Percentiles rank a stretch among this genome's conserved stretches.
phyloP scores from a whole-genome alignment of 495 filamentous ascomycete genomes.

The Aspergillus egyptiacus region DNA sequence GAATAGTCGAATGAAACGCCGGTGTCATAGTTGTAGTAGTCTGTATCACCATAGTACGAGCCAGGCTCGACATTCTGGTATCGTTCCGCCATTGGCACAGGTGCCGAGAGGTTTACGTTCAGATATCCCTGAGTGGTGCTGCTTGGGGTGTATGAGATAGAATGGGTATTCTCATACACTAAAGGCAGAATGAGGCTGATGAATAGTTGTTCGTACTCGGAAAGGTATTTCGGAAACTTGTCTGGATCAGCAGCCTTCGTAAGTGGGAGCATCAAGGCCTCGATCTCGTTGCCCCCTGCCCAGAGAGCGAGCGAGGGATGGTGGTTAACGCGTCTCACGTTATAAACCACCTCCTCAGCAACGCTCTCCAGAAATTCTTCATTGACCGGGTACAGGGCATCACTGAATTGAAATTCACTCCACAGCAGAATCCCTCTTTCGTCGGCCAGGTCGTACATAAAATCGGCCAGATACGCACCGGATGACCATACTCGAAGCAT shows the following conservation, averaged over 20 bases:
- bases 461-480: slow-evolving; percentile 59
- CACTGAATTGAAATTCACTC: slow-evolving; percentile 64
- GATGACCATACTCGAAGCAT: slow-evolving; percentile 66
- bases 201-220: slow-evolving; percentile 59
- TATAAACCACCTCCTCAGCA: slow-evolving; percentile 52
- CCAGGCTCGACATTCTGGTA: slow-evolving; percentile 54
- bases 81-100: slow-evolving; percentile 54
- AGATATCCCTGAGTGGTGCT: slow-evolving; percentile 64
- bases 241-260: slow-evolving; percentile 44
- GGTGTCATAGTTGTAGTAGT: slow-evolving; percentile 63
- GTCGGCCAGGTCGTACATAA: slow-evolving; percentile 64
- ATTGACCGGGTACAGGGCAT: slow-evolving; percentile 56
- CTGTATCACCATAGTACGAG: slow-evolving; percentile 60
- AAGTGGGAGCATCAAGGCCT: slow-evolving; percentile 47
- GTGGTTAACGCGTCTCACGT: slow-evolving; percentile 59
- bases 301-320: slow-evolving; percentile 63
- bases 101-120: slow-evolving; percentile 48
- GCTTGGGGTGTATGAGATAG: slow-evolving; percentile 62
- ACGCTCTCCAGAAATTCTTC: slow-evolving; percentile 53
- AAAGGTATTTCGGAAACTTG: slow-evolving; percentile 39
- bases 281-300: slow-evolving; percentile 63
- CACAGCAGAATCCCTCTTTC: slow-evolving; percentile 60
- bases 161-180: slow-evolving; percentile 58
- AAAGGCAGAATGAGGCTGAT: slow-evolving; percentile 53
- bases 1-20: slow-evolving; percentile 49